These are phyloP conservation scores for Picochlorum sp. DNA, from an alignment of 139 green algal genomes.

Conservation along the genomic window DNA sequence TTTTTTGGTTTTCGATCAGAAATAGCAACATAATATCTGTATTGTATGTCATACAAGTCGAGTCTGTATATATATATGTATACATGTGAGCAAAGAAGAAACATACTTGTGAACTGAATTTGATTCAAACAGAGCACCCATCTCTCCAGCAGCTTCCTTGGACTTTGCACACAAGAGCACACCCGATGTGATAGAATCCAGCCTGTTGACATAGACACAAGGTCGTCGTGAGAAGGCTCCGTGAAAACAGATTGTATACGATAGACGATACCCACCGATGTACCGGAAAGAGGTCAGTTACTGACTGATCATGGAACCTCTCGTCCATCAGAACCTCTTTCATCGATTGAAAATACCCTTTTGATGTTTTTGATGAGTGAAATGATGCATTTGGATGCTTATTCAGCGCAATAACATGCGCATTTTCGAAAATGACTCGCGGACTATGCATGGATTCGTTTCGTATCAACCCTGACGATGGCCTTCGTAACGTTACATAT, in stretches of 20 bases:
- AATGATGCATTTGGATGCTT: conserved; percentile 2
- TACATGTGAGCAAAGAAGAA: no score
- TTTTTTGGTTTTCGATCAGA: conserved; percentile 20
- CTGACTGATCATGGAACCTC: not conserved
- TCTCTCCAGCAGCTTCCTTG: conserved; percentile 4
- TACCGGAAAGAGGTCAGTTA: not conserved
- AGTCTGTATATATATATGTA: no score
- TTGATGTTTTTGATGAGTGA: conserved; percentile 3
- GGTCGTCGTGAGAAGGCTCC: no score
- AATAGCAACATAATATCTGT: conserved; percentile 36
- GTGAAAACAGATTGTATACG: no score
- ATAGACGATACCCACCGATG: no score
- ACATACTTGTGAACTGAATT: not conserved
- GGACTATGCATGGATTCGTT: no score
- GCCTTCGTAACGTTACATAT: no score
- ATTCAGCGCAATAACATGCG: not conserved
- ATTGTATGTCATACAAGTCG: not conserved
- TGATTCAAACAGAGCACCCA: conserved; percentile 14
- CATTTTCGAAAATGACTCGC: conserved; percentile 3
- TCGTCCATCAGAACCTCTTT: conserved; percentile 4
- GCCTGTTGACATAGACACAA: conserved; percentile 1
- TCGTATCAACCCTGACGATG: no score
- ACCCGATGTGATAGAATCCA: conserved; percentile 26
- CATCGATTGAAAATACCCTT: conserved; percentile 8
- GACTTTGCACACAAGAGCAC: conserved; percentile 21